phyloP scores from a whole-genome alignment of 257 asterid genomes.

The Solanum piurae region DNA sequence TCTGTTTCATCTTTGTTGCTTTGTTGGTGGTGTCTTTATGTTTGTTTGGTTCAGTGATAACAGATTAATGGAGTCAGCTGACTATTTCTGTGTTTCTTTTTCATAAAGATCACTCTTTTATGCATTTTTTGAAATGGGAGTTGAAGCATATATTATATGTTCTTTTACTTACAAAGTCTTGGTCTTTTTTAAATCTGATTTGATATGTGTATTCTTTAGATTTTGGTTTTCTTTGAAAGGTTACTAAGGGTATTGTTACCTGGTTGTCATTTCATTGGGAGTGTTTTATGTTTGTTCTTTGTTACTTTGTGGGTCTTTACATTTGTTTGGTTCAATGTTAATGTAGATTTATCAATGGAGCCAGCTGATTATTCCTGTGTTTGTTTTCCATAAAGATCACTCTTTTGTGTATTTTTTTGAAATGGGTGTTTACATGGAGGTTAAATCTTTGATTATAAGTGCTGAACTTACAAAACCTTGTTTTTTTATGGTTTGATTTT shows the following conservation, averaged over 20 bases:
- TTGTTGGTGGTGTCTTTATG: background rate
- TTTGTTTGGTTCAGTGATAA: background rate
- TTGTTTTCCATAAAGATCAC: background rate
- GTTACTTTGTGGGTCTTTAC: background rate
- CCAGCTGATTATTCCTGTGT: background rate
- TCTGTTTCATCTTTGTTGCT: background rate
- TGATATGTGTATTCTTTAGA: background rate
- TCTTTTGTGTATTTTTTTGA: background rate
- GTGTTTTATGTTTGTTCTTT: background rate
- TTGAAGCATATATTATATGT: background rate
- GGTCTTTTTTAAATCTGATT: background rate
- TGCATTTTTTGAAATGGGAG: background rate
- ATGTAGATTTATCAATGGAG: background rate
- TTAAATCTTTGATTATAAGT: background rate
- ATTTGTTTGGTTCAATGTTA: background rate
- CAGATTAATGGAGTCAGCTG: background rate
- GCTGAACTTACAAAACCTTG: background rate
- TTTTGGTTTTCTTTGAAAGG: background rate
- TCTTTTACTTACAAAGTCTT: background rate
- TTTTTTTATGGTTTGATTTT: background rate
- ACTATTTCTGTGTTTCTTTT: background rate
- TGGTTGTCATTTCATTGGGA: background rate
- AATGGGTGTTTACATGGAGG: background rate
- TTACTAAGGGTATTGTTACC: background rate
- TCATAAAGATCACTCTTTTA: background rate